phyloP scores from a whole-genome alignment of 176 grass and related monocot genomes.

The Ensete ventricosum region DNA sequence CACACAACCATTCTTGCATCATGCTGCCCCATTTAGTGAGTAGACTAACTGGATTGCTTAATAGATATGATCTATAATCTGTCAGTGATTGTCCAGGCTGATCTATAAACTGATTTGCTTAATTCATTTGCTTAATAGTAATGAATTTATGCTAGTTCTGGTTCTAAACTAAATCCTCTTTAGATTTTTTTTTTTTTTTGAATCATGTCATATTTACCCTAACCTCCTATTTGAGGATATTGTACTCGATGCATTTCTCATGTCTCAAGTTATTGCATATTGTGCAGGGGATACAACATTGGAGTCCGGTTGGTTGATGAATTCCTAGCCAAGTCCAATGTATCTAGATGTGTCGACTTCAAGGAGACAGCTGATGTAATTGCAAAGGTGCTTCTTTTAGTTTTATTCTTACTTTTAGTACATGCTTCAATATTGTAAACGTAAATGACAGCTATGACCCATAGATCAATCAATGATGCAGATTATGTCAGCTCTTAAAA shows the following conservation, averaged over 20 bases:
- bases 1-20: too few species aligned
- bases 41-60: background rate
- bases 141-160: background rate
- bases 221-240: too few species aligned
- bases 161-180: background rate
- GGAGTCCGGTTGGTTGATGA: slow-evolving; percentile 88
- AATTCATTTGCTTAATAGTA: too few species aligned
- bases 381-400: slow-evolving; percentile 53
- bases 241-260: background rate
- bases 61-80: background rate
- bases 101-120: too few species aligned
- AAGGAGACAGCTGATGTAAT: slow-evolving; percentile 96
- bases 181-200: background rate
- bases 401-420: background rate
- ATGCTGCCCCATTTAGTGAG: background rate
- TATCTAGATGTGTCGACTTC: slow-evolving; percentile 92
- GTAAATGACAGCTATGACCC: too few species aligned
- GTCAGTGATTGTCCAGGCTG: background rate
- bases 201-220: background rate
- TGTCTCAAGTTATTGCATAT: slow-evolving; percentile 2
- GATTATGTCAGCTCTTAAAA: background rate
- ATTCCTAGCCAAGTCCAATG: slow-evolving; percentile 91
- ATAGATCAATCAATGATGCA: background rate
- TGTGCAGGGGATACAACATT: slow-evolving; percentile 92
- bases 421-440: too few species aligned